A percentile compares a stretch with the other conserved stretches of the same genome.
Evolutionary conservation across 164 flowering plant species (phyloP).

Genomic region (Stephania yunnanensis): DNA sequence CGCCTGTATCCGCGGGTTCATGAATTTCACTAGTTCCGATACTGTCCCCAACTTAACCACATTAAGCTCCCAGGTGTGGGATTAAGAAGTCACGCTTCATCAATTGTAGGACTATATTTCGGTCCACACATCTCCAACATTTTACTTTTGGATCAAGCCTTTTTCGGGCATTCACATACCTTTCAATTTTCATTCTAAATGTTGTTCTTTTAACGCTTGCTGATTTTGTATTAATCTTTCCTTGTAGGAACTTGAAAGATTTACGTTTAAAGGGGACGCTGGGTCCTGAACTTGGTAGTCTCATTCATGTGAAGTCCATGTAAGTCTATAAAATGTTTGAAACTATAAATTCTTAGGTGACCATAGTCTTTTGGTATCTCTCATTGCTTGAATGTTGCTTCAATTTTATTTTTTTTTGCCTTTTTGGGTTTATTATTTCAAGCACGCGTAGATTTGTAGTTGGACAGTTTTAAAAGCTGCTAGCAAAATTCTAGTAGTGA

Average conservation of each 20-base stretch:
- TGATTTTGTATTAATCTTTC: conserved; percentile 2
- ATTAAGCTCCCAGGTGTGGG: no score
- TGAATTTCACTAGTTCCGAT: no score
- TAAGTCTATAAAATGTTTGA: conserved; percentile 23
- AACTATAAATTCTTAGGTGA: neutral
- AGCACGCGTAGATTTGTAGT: neutral
- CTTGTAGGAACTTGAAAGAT: conserved; percentile 65
- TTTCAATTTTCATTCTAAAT: neutral
- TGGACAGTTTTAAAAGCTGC: neutral
- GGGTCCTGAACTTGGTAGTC: conserved; percentile 54
- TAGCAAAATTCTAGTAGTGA: neutral
- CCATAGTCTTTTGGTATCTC: neutral
- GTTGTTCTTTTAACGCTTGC: conserved; percentile 11
- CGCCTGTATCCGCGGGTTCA: no score
- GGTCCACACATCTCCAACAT: no score
- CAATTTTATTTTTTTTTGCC: no score
- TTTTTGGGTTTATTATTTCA: neutral
- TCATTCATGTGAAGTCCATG: conserved; percentile 65
- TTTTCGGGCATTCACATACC: no score
- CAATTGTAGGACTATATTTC: no score
- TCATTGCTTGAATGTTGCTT: neutral
- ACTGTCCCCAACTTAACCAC: no score
- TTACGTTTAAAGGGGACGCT: conserved; percentile 69
- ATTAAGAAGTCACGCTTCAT: no score
- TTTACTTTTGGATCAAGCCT: no score